Evolutionary conservation across 352 stramenopile genomes (phyloP).

Genomic region (Pythium rhizo-oryzae): DNA sequence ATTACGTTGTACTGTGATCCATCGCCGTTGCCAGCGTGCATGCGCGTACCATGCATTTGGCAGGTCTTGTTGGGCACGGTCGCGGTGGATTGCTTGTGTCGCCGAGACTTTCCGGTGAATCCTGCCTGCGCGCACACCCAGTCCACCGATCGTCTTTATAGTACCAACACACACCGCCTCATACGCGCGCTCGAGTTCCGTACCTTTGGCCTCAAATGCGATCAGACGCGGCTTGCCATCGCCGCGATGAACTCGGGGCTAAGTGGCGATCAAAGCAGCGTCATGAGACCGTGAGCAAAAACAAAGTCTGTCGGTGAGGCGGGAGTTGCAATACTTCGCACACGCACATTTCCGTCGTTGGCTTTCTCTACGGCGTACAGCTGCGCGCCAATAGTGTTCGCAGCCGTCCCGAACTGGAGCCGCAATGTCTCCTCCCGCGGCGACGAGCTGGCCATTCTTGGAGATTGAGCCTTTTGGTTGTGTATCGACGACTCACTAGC

Average conservation of each 20-base stretch:
- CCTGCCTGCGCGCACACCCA: constrained; percentile 29
- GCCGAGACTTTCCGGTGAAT: constrained; percentile 39
- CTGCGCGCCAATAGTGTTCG: constrained; percentile 69
- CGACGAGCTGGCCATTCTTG: constrained; percentile 13
- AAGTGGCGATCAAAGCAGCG: not conserved
- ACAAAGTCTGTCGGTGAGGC: too few species aligned
- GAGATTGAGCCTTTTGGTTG: too few species aligned
- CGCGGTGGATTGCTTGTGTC: constrained; percentile 29
- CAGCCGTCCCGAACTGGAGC: constrained; percentile 71
- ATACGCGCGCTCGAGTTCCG: not conserved
- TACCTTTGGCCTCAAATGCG: constrained; percentile 79
- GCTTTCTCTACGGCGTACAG: constrained; percentile 50
- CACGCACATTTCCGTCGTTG: constrained; percentile 45
- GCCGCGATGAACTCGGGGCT: constrained; percentile 33
- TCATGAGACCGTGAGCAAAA: not conserved
- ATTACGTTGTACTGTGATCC: too few species aligned
- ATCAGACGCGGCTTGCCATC: constrained; percentile 53
- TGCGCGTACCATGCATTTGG: constrained; percentile 37
- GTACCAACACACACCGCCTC: not conserved
- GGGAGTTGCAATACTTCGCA: too few species aligned
- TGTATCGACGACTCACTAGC: too few species aligned
- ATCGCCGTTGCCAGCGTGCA: too few species aligned
- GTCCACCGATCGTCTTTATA: not conserved
- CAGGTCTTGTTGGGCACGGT: constrained; percentile 3
- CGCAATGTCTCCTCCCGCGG: constrained; percentile 57